Base-by-base conservation (phyloP, 768 basidiomycete genomes). In the Cystofilobasidium bisporidii region DNA sequence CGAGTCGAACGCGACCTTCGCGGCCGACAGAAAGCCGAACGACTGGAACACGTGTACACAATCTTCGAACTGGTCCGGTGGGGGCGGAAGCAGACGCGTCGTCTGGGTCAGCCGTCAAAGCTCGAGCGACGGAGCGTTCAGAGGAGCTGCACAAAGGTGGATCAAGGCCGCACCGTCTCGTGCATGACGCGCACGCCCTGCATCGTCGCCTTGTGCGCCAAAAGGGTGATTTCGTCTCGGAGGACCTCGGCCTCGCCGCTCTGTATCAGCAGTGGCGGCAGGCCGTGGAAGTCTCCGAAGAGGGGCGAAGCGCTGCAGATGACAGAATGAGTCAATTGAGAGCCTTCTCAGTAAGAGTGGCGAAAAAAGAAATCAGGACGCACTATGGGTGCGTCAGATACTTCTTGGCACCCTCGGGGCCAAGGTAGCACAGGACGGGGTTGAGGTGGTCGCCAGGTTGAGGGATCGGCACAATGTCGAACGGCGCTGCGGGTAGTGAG, bases 11-110 rank as follows among this genome's bases (percentile, higher is more conserved):
- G 66, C 66, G 41, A 67, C 43, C 20, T 33, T 36, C 10, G 66
- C 56, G 60, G 66, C 64, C 20, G 61, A 40, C 22, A 63, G 61
- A 65, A 73, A 94, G 0, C 89, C 88, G 72, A 89, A 88, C 20
- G 85, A 81, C 75, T 94, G 92, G 75, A 97, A 97, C 17, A 94
- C 88, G 72, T 97, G 92, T 6, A 93, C 91, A n/a, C n/a, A n/a
- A n/a, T n/a, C n/a, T n/a, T n/a, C n/a, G n/a, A n/a, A n/a, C n/a
- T n/a, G n/a, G n/a, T n/a, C n/a, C n/a, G n/a, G n/a, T n/a, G n/a
- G n/a, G n/a, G n/a, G n/a, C n/a, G n/a, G n/a, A n/a, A n/a, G n/a
- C n/a, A n/a, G n/a, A n/a, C n/a, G n/a, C n/a, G n/a, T n/a, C n/a
- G n/a, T n/a, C n/a, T n/a, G n/a, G n/a, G n/a, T n/a, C n/a, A n/a